These are phyloP conservation scores for Auricularia cornea DNA, from an alignment of 768 basidiomycete genomes.

Conservation along the genomic window DNA sequence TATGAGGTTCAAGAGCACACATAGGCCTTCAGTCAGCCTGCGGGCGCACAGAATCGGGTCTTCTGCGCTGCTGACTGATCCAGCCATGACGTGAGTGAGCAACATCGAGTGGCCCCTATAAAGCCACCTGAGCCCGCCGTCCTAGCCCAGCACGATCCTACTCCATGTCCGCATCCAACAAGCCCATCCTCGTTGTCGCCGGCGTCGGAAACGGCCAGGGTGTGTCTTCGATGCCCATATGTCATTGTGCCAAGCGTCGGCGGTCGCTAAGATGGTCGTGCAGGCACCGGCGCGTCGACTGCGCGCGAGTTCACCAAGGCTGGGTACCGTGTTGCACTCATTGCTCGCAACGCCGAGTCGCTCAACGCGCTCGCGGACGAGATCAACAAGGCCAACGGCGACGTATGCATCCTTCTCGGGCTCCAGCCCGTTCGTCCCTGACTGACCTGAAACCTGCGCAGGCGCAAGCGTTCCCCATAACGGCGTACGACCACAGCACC, in stretches of 20 bases:
- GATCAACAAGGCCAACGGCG: conserved; percentile 47
- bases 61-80: no score
- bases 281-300: conserved; percentile 15
- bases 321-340: conserved; percentile 59
- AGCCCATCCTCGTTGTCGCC: conserved; percentile 43
- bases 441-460: conserved; percentile 17
- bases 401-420: conserved; percentile 28
- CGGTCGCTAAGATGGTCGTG: conserved; percentile 34
- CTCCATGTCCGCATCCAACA: background rate
- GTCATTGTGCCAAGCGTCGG: conserved; percentile 4
- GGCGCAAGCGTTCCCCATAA: conserved; percentile 52
- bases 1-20: no score
- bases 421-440: background rate
- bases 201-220: conserved; percentile 39
- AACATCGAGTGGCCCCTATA: no score
- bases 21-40: no score
- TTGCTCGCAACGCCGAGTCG: conserved; percentile 51
- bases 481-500: conserved; percentile 26
- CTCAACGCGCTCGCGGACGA: conserved; percentile 46
- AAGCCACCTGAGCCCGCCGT: no score
- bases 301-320: conserved; percentile 23
- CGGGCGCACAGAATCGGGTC: no score
- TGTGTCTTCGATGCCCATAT: background rate
- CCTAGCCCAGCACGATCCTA: no score
- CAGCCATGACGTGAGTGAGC: no score